Evolutionary conservation across 2,329 filamentous ascomycete species (phyloP), one percentile per base, ranked within the genome.

Genomic region (Botrytis fragariae): DNA sequence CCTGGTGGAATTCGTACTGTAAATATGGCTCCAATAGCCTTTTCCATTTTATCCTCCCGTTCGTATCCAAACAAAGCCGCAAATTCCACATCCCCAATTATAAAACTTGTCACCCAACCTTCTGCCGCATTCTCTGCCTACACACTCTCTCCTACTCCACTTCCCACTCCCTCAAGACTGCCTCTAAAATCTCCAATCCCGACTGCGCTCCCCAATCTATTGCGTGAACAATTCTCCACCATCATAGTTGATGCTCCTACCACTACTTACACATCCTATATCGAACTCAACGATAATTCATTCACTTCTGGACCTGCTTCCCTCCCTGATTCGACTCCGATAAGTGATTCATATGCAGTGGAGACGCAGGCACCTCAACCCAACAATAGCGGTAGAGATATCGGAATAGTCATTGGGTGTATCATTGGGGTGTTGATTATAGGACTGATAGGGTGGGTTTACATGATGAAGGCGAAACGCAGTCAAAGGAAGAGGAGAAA

Each of bases 361-460:
- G 45, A 44, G 20, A 39, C 44, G 35, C 32, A 65, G 32, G n/a
- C 69, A 32, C 35, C 69, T 44, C 22, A 39, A 29, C 35, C 44
- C 32, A 54, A 45, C n/a, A 51, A 71, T 25, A 42, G 60, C 3
- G 45, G 39, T 14, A 63, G 45, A 37, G 69, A 63, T 45, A 32
- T 65, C 20, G 69, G 60, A n/a, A 71, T 71, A 25, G 60, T 65
- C 1, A 39, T 65, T 25, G 69, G 69, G 1, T 71, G 69, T 44
- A 63, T 71, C 14, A 7, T 71, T 32, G 60, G 69, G 9, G 37
- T 65, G 7, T 32, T 65, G 37, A n/a, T 65, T 20, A n/a, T 71
- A 20, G 69, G 42, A 5, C 25, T 65, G 60, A 20, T 65, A 22
- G 60, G 45, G 4, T 71, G 48, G 60, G 37, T 65, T 5, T 65